Conservation (phyloP, 192 early-diverging fungal species). For the Tieghemiomyces parasiticus region DNA sequence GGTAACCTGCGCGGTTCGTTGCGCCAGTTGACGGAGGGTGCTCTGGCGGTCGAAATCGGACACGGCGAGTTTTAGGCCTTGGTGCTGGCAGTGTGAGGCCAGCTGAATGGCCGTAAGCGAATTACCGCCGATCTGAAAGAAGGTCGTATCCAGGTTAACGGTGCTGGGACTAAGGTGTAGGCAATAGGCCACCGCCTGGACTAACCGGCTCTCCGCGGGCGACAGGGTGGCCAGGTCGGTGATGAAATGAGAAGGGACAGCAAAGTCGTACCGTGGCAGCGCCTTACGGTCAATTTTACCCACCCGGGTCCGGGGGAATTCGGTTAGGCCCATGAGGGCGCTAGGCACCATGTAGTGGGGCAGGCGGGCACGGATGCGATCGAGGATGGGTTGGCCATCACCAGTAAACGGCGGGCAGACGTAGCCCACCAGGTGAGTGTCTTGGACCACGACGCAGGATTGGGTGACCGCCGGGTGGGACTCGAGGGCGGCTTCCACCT, state of each 20-base stretch:
- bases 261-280: neutral
- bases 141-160: neutral
- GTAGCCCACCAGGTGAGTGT: neutral
- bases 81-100: neutral
- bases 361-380: neutral
- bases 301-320: neutral
- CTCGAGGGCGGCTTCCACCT: slow-evolving; percentile 14
- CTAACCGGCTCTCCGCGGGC: neutral
- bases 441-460: slow-evolving; percentile 15
- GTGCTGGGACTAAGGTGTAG: neutral
- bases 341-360: neutral
- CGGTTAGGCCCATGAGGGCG: neutral
- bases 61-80: neutral
- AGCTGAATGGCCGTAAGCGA: neutral
- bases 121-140: slow-evolving; percentile 1
- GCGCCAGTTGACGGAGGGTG: neutral
- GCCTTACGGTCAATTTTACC: neutral
- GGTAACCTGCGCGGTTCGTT: neutral
- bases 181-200: neutral
- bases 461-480: slow-evolving; percentile 13
- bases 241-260: neutral
- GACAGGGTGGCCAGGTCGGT: neutral
- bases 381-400: neutral
- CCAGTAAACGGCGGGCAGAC: slow-evolving; percentile 6
- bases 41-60: neutral